phyloP scores from a whole-genome alignment of 805 yeast genomes.

The Candida caryicola region DNA sequence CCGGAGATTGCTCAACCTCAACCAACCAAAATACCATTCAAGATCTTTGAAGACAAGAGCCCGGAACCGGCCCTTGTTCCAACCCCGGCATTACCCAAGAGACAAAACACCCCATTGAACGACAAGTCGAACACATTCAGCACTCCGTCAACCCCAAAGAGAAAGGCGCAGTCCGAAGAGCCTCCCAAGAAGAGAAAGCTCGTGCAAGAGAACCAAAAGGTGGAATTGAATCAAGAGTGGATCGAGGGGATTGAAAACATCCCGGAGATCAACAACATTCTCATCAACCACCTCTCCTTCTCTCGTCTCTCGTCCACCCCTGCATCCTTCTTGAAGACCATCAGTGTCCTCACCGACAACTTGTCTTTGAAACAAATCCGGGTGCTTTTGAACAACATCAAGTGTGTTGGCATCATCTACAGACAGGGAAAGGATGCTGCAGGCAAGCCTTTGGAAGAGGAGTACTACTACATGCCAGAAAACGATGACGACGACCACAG shows the following conservation, averaged over 20 bases:
- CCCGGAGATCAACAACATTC: constrained; percentile 57
- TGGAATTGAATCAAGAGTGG: constrained; percentile 25
- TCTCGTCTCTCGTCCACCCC: constrained; percentile 88
- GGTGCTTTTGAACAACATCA: constrained; percentile 41
- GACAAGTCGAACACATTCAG: constrained; percentile 25
- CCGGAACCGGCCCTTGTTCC: constrained; percentile 14
- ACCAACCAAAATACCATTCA: constrained; percentile 5
- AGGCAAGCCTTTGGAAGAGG: constrained; percentile 90
- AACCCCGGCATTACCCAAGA: constrained; percentile 14
- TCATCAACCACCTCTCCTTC: constrained; percentile 85
- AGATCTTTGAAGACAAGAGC: constrained; percentile 12
- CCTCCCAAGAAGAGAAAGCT: constrained; percentile 25
- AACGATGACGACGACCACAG: constrained; percentile 73
- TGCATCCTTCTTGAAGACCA: constrained; percentile 62
- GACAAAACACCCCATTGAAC: constrained; percentile 21
- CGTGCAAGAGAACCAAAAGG: constrained; percentile 25
- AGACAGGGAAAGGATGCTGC: constrained; percentile 95
- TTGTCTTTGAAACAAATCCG: constrained; percentile 46
- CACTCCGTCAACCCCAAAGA: constrained; percentile 16
- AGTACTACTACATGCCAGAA: constrained; percentile 86
- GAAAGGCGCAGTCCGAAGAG: constrained; percentile 35
- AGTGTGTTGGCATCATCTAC: constrained; percentile 81
- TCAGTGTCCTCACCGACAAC: constrained; percentile 52
- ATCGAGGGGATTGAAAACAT: constrained; percentile 36
- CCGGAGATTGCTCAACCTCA: neutral